Evolutionary conservation across 768 basidiomycete genomes (phyloP), one percentile per base, ranked within the genome.

Genomic region (Suillus decipiens): DNA sequence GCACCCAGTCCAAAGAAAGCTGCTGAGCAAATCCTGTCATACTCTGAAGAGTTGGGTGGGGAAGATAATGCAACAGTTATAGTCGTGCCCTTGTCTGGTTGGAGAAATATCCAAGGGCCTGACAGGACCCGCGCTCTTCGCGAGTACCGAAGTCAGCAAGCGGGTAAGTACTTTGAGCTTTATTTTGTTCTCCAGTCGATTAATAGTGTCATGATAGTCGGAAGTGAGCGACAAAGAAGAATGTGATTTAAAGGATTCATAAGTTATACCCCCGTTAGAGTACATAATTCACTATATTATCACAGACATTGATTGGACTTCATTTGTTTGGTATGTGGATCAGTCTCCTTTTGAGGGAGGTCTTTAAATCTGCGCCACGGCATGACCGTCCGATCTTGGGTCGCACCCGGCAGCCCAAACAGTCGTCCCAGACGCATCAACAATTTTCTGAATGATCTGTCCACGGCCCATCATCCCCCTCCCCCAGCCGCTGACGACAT

Each of bases 361-460:
- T 10, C 14, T 61, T 77, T 75, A 95, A 60, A 96, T 93, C 71
- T 97, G 93, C 19, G 89, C 86, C 22, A 84, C 86, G 41, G 94
- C 96, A 70, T 93, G 90, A 15, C 95, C 95, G 74, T 96, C 95
- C 19, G 84, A 91, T 41, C 95, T 85, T 62, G 85, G 86, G 74
- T 99, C 97, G 5, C 91, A 94, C 7, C 96, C 96, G 28, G 93
- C 96, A 1, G 92, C 95, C 97, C 97, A 99, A 5, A 96, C 90
- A n/a, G 83, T 78, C 72, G 77, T 80, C 15, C 93, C 92, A 34
- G 86, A 85, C 54, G 76, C 77, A 71, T 89, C 84, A 8, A 82
- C 77, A 22, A 92, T 74, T 73, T 84, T 89, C 76, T 96, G 95
- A 66, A 99, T 97, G 61, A 98, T 79, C 78, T 98, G 93, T 6